These are phyloP conservation scores for Salmacisia buchloeana DNA, from an alignment of 1,284 basidiomycete genomes.

Conservation along the genomic window DNA sequence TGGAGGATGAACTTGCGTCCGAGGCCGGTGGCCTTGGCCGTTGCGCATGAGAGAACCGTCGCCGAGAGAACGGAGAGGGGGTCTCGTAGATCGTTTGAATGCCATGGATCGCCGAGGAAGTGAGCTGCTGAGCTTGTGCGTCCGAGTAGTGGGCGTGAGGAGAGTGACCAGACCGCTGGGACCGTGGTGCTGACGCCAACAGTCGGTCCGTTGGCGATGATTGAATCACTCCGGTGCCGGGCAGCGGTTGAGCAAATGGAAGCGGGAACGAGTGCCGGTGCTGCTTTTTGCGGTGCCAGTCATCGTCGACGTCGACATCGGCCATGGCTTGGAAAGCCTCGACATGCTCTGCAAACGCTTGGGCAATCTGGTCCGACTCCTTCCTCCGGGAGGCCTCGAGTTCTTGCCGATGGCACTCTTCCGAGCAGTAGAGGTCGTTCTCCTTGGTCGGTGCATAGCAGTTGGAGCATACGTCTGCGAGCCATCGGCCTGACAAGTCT, in stretches of 20 bases:
- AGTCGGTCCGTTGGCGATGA: background rate
- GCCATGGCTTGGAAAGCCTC: slow-evolving; percentile 4
- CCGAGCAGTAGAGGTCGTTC: slow-evolving; percentile 3
- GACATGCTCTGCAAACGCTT: background rate
- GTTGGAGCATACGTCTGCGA: slow-evolving; percentile 2
- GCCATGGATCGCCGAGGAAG: background rate
- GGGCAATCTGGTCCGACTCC: slow-evolving; percentile 1
- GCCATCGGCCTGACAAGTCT: background rate
- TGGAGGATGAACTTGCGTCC: slow-evolving; percentile 1
- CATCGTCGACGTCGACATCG: background rate
- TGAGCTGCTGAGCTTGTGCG: background rate
- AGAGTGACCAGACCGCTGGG: background rate
- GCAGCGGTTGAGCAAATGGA: background rate
- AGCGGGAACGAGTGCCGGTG: background rate
- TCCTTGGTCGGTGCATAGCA: background rate
- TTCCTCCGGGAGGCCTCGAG: background rate
- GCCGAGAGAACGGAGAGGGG: background rate
- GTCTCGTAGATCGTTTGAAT: background rate
- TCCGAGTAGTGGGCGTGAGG: background rate
- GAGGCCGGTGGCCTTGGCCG: background rate
- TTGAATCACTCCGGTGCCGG: background rate
- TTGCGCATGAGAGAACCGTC: background rate
- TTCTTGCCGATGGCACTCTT: background rate
- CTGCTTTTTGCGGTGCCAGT: background rate
- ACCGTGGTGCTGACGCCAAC: background rate